Evolutionary conservation across 2,329 filamentous ascomycete genomes (phyloP), one percentile per base, ranked within the genome.

Genomic region (Blastomyces parvus): DNA sequence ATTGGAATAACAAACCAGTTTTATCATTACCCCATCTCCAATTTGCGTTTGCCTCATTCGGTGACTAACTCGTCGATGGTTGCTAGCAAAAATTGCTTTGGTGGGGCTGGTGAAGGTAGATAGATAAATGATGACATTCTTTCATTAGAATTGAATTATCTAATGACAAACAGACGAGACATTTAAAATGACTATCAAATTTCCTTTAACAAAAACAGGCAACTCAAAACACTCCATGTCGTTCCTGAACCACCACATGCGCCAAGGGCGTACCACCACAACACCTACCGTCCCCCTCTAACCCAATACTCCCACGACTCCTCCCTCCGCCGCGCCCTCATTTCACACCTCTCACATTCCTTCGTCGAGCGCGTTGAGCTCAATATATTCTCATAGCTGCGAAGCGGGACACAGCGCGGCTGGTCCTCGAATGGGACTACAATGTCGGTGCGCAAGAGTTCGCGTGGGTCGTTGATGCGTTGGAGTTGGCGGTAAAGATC

Each of bases 391-490:
- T 59, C 61, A 61, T 68, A 68, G 22, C 48, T 30, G 7, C 30
- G 40, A 13, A 56, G 55, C 22, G 68, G 68, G 19, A 27, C 50
- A 56, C 64, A 67, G 13, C 61, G 27, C 3, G 44, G 63, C 25
- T 46, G 59, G 22, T 66, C 55, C 25, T 65, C 33, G 36, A 66
- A 68, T 7, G 64, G 63, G 8, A 68, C 62, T n/a, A 63, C 60
- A 9, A 25, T 60, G 65, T 22, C 58, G 50, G 1, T 61, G 5
- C 40, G 40, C 25, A 11, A 60, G 1, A 67, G 67, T 44, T 71
- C 58, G 0, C 62, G 50, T 0, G 70, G 67, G 42, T 74, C 69
- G 25, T 74, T 72, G 62, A 75, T 74, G 2, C 70, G 71, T 13
- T 67, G 63, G 0, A 76, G 65, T 46, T 74, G 69, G n/a, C 52